Evolutionary conservation across 2,329 filamentous ascomycete species (phyloP).

Genomic region (Penicillium sp.): DNA sequence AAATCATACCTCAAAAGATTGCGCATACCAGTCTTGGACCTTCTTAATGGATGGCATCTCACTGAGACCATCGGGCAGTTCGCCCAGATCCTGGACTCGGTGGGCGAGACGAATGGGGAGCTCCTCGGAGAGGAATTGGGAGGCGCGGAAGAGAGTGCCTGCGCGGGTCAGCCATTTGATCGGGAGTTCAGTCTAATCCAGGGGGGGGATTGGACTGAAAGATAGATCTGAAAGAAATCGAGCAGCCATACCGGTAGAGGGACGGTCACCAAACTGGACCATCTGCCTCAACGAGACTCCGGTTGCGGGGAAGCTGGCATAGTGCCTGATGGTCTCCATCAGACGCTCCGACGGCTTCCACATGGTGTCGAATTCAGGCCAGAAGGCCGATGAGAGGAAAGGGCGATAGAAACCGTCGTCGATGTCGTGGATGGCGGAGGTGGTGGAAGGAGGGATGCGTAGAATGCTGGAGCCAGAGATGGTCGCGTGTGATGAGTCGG

Average conservation of each 20-base stretch:
- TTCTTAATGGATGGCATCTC: constrained; percentile 97
- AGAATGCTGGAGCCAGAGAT: no score
- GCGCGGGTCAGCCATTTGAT: constrained; percentile 11
- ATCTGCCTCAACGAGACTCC: constrained; percentile 97
- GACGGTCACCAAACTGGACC: constrained; percentile 96
- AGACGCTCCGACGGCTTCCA: constrained; percentile 89
- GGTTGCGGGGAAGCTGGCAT: constrained; percentile 94
- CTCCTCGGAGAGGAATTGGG: constrained; percentile 97
- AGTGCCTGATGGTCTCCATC: constrained; percentile 97
- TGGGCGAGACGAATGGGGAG: constrained; percentile 95
- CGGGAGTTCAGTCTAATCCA: no score
- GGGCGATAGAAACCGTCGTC: constrained; percentile 2
- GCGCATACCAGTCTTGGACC: constrained; percentile 98
- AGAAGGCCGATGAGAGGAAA: constrained; percentile 27
- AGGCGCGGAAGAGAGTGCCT: constrained; percentile 96
- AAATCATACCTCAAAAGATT: constrained; percentile 88
- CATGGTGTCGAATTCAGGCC: constrained; percentile 60
- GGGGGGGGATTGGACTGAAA: background rate
- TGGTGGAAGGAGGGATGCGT: constrained; percentile 7
- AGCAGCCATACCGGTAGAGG: constrained; percentile 73
- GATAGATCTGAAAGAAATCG: background rate
- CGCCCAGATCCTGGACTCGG: constrained; percentile 90
- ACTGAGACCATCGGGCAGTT: constrained; percentile 91
- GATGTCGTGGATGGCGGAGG: constrained; percentile 5
- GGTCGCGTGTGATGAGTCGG: constrained; percentile 18